These are phyloP conservation scores for Thelonectria rubi DNA, from an alignment of 2,329 filamentous ascomycete species.

Conservation along the genomic window DNA sequence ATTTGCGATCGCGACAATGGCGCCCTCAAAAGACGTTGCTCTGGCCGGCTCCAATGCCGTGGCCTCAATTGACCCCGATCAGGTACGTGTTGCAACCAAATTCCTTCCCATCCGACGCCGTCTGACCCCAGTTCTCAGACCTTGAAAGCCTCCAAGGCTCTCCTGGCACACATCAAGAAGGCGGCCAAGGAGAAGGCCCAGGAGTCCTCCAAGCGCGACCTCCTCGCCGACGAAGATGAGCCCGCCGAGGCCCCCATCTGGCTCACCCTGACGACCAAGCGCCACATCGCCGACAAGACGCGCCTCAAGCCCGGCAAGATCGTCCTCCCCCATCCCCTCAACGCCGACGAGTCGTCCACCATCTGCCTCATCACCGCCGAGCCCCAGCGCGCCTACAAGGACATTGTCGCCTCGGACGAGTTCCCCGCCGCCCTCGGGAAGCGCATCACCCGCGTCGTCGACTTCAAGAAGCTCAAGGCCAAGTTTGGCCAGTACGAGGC, in stretches of 20 bases:
- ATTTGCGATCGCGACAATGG: constrained; percentile 47
- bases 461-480: constrained; percentile 78
- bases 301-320: constrained; percentile 88
- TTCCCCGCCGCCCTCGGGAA: constrained; percentile 74
- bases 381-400: constrained; percentile 87
- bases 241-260: constrained; percentile 64
- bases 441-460: constrained; percentile 80
- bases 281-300: constrained; percentile 75
- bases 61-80: constrained; percentile 52
- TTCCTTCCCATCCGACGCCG: neutral
- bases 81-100: constrained; percentile 44
- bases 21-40: constrained; percentile 53
- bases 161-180: constrained; percentile 69
- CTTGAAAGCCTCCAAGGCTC: constrained; percentile 69
- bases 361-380: constrained; percentile 88
- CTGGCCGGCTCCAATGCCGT: constrained; percentile 45
- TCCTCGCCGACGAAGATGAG: constrained; percentile 59
- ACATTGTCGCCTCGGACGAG: constrained; percentile 78
- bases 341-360: constrained; percentile 69
- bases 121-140: constrained; percentile 52
- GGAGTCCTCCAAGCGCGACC: constrained; percentile 62
- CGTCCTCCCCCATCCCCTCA: constrained; percentile 77
- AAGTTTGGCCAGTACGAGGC: constrained; percentile 92
- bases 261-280: constrained; percentile 72
- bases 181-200: constrained; percentile 58